Evolutionary conservation across 208 protist genomes (phyloP), one percentile per base, ranked within the genome.

Genomic region (Leishmania mexicana): DNA sequence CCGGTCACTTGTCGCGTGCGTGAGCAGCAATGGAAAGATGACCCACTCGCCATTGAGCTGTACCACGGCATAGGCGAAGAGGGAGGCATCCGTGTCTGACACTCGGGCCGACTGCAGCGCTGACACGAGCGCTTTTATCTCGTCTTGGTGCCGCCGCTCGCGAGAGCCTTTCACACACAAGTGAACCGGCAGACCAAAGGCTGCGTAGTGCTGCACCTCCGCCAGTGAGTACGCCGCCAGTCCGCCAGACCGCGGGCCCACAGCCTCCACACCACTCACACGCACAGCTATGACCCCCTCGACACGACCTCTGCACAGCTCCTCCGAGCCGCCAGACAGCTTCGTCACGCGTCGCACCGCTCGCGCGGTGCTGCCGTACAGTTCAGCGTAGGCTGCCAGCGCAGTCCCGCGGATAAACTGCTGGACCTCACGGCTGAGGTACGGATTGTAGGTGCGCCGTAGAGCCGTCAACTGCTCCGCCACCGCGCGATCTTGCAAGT

Each of bases 371-470:
- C 35, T 76, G 51, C 89, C 92, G 86, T 96, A 97, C n/a, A 96
- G 75, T 79, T 96, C 92, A 11, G 92, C 90, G 79, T 96, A 95
- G 38, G 89, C 91, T 19, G 94, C 94, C 45, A 90, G 21, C 21
- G 90, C 88, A n/a, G 91, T 88, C 51, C 79, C 78, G 78, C 94
- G 90, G 31, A 94, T 74, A 87, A 97, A 96, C 64, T 90, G 92
- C 45, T 83, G 62, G 11, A 89, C 84, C 71, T 97, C 91, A 45
- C 89, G 85, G 28, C 87, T 89, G 45, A 95, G 87, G 77, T 93
- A 94, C 28, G 94, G 92, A 54, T 88, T 93, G 79, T 97, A 96
- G 67, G 87, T 94, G 58, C 85, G 82, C 19, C 76, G 88, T 90
- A 96, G 91, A 24, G 87, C 87, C 62, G 72, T 58, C 65, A 96